phyloP scores from a whole-genome alignment of 768 basidiomycete species.

The Pleurotus ostreatus region DNA sequence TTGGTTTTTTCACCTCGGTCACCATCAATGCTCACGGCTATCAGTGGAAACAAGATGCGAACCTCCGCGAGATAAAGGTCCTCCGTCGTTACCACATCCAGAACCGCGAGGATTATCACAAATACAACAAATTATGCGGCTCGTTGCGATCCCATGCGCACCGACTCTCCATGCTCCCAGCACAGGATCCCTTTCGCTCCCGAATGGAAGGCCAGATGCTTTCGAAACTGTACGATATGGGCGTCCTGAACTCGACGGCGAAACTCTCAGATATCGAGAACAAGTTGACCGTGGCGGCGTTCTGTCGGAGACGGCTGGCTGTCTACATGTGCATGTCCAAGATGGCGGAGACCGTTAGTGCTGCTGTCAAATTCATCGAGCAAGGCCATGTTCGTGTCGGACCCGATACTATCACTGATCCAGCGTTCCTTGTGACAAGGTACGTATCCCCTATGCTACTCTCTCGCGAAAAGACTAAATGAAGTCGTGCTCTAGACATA shows the following conservation, averaged over 20 bases:
- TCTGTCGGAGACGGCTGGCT: slow-evolving; percentile 87
- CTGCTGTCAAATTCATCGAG: slow-evolving; percentile 95
- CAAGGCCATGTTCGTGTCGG: slow-evolving; percentile 98
- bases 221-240: slow-evolving; percentile 96
- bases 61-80: slow-evolving; percentile 85
- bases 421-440: slow-evolving; percentile 93
- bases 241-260: slow-evolving; percentile 79
- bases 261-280: slow-evolving; percentile 95
- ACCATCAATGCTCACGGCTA: slow-evolving; percentile 9
- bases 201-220: slow-evolving; percentile 85
- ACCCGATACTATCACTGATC: slow-evolving; percentile 93
- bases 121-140: slow-evolving; percentile 97
- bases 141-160: slow-evolving; percentile 82
- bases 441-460: slow-evolving; percentile 20
- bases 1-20: not conserved
- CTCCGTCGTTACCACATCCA: slow-evolving; percentile 96
- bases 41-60: slow-evolving; percentile 96
- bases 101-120: slow-evolving; percentile 91
- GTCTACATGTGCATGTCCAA: slow-evolving; percentile 90
- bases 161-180: slow-evolving; percentile 79
- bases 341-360: slow-evolving; percentile 94
- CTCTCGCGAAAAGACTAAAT: too few relatives aligned
- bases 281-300: slow-evolving; percentile 92
- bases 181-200: slow-evolving; percentile 83
- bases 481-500: slow-evolving; percentile 50